These are phyloP conservation scores for Wolfiporia cocos DNA, from an alignment of 1,284 basidiomycete species.

Conservation along the genomic window DNA sequence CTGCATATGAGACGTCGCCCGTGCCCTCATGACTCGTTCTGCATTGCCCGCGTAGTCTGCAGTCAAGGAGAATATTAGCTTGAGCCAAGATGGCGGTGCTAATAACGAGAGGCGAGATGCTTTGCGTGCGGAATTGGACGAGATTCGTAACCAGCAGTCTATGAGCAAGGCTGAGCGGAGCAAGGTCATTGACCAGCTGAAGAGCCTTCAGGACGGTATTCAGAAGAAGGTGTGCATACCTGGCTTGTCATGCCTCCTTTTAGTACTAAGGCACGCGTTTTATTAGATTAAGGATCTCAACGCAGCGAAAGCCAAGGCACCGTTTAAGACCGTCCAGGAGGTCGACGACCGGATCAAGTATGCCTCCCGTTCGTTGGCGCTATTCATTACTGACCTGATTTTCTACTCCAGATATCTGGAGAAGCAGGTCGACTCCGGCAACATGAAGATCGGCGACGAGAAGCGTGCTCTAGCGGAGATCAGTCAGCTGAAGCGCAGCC, in stretches of 20 bases:
- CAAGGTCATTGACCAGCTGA: conserved; percentile 83
- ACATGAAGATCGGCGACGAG: conserved; percentile 92
- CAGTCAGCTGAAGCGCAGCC: conserved; percentile 60
- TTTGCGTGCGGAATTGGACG: conserved; percentile 81
- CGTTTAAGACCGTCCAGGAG: conserved; percentile 86
- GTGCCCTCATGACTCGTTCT: conserved; percentile 2
- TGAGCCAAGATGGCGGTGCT: conserved; percentile 50
- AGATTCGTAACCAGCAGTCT: conserved; percentile 77
- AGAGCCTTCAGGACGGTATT: conserved; percentile 74
- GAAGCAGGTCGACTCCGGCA: conserved; percentile 88
- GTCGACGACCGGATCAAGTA: conserved; percentile 86
- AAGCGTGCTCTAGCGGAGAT: conserved; percentile 94
- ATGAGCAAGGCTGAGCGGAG: conserved; percentile 70
- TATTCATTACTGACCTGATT: not conserved
- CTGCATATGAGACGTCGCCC: conserved; percentile 4
- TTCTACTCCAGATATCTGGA: conserved; percentile 63
- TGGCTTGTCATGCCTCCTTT: conserved; percentile 1
- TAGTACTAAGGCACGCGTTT: not conserved
- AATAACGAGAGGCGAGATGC: conserved; percentile 70
- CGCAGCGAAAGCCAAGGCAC: conserved; percentile 72
- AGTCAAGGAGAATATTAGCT: conserved; percentile 75
- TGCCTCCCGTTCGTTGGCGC: conserved; percentile 20
- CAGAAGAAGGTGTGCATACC: conserved; percentile 67
- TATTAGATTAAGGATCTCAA: conserved; percentile 85
- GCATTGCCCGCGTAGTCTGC: conserved; percentile 44